Evolutionary conservation across 2,329 filamentous ascomycete species (phyloP).

Genomic region (Zymoseptoria pseudotritici): DNA sequence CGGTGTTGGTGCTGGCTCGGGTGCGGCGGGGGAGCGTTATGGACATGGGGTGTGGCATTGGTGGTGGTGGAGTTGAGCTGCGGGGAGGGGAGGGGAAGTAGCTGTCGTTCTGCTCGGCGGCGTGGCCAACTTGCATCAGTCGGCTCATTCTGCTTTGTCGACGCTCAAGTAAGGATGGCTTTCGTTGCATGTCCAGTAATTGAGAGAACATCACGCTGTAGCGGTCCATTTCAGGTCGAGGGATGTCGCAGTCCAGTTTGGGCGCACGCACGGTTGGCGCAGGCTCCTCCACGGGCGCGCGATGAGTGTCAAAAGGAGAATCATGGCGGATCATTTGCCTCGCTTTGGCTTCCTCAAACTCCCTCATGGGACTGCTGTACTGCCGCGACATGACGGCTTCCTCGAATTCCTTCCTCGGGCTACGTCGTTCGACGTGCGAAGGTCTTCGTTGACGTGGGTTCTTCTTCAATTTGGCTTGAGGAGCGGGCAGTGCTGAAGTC

Average conservation of each 20-base stretch:
- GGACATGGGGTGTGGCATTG: conserved; percentile 17
- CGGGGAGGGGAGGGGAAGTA: conserved; percentile 11
- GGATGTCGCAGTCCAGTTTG: conserved; percentile 68
- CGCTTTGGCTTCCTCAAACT: conserved; percentile 6
- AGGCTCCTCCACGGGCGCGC: neutral
- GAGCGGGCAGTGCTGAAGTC: neutral
- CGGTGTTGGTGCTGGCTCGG: conserved; percentile 19
- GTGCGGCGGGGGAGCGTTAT: neutral
- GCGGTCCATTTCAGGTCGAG: conserved; percentile 69
- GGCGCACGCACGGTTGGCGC: conserved; percentile 17
- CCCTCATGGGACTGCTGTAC: conserved; percentile 4
- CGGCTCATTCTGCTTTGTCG: conserved; percentile 22
- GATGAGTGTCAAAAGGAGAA: conserved; percentile 6
- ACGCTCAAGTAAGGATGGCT: conserved; percentile 25
- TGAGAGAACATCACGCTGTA: conserved; percentile 91
- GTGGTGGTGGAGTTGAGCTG: conserved; percentile 1
- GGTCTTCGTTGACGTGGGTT: neutral
- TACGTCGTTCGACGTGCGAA: neutral
- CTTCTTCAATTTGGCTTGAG: neutral
- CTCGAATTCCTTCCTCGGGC: neutral
- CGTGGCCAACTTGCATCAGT: conserved; percentile 22
- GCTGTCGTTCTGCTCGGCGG: conserved; percentile 23
- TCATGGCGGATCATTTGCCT: conserved; percentile 5
- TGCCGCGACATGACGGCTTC: neutral
- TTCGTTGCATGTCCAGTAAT: conserved; percentile 43